These are phyloP conservation scores for Pichia sp. DNA, from an alignment of 1,139 yeast genomes.

Conservation along the genomic window DNA sequence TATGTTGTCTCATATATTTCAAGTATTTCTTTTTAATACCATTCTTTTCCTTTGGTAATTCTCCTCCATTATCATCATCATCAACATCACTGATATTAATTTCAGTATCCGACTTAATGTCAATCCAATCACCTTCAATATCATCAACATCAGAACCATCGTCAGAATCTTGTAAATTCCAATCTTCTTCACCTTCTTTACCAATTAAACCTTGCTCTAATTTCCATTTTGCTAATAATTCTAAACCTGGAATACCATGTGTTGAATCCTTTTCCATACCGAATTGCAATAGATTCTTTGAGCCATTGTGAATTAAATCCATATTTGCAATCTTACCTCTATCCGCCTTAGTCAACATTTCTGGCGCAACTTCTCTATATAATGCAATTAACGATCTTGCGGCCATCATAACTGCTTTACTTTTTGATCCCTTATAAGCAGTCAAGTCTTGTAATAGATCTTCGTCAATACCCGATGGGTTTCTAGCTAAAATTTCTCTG, in stretches of 20 bases:
- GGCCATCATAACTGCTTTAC: conserved; percentile 91
- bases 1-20: conserved; percentile 31
- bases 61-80: conserved; percentile 36
- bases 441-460: conserved; percentile 81
- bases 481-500: conserved; percentile 85
- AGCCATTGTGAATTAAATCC: conserved; percentile 52
- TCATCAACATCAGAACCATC: conserved; percentile 39
- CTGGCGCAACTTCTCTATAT: conserved; percentile 93
- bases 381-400: conserved; percentile 83
- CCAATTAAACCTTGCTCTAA: conserved; percentile 51
- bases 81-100: conserved; percentile 48
- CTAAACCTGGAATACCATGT: conserved; percentile 82
- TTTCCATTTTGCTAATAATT: conserved; percentile 83
- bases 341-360: conserved; percentile 83
- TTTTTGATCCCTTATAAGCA: conserved; percentile 86
- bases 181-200: conserved; percentile 40
- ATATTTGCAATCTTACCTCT: conserved; percentile 89
- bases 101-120: conserved; percentile 54
- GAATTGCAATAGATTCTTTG: conserved; percentile 49
- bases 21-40: conserved; percentile 31
- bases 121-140: conserved; percentile 59
- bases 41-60: conserved; percentile 39
- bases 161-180: conserved; percentile 36
- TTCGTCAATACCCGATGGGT: conserved; percentile 88
- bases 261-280: conserved; percentile 64